Evolutionary conservation across 2,329 filamentous ascomycete species (phyloP).

Genomic region (Plectosphaerella sp.): DNA sequence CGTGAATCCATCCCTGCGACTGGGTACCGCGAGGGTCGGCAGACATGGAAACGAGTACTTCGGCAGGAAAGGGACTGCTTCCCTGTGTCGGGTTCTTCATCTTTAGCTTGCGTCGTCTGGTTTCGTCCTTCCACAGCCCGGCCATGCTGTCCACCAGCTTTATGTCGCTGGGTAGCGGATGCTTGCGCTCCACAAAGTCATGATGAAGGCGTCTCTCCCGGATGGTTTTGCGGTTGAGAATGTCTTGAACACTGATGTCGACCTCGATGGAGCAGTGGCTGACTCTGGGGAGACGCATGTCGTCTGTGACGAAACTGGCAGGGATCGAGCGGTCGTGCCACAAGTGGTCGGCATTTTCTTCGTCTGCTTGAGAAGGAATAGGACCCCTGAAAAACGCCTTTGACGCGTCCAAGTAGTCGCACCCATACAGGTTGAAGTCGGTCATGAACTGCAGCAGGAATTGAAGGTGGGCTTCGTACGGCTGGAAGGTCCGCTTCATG

Average conservation of each 20-base stretch:
- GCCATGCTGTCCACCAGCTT: slow-evolving; percentile 94
- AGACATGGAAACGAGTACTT: slow-evolving; percentile 84
- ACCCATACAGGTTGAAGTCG: slow-evolving; percentile 96
- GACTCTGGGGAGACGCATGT: slow-evolving; percentile 63
- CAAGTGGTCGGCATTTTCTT: slow-evolving; percentile 55
- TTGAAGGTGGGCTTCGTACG: slow-evolving; percentile 90
- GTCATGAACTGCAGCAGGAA: slow-evolving; percentile 96
- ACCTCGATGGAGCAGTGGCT: slow-evolving; percentile 89
- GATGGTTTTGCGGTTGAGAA: slow-evolving; percentile 75
- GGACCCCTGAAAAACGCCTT: slow-evolving; percentile 71
- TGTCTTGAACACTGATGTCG: slow-evolving; percentile 84
- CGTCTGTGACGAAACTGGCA: slow-evolving; percentile 53
- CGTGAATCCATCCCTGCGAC: slow-evolving; percentile 86
- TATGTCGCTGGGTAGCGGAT: slow-evolving; percentile 60
- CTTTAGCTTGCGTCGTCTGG: slow-evolving; percentile 67
- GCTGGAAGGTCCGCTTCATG: slow-evolving; percentile 78
- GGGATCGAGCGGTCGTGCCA: slow-evolving; percentile 79
- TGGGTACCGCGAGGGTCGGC: slow-evolving; percentile 70
- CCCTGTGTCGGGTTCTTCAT: slow-evolving; percentile 61
- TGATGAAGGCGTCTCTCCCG: slow-evolving; percentile 78
- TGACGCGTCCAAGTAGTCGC: slow-evolving; percentile 73
- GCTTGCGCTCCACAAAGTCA: slow-evolving; percentile 71
- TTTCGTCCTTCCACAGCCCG: slow-evolving; percentile 88
- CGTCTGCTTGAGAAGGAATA: slow-evolving; percentile 64
- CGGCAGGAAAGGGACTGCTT: slow-evolving; percentile 74